Evolutionary conservation across 768 basidiomycete genomes (phyloP).

Genomic region (Agaricus subrufescens): DNA sequence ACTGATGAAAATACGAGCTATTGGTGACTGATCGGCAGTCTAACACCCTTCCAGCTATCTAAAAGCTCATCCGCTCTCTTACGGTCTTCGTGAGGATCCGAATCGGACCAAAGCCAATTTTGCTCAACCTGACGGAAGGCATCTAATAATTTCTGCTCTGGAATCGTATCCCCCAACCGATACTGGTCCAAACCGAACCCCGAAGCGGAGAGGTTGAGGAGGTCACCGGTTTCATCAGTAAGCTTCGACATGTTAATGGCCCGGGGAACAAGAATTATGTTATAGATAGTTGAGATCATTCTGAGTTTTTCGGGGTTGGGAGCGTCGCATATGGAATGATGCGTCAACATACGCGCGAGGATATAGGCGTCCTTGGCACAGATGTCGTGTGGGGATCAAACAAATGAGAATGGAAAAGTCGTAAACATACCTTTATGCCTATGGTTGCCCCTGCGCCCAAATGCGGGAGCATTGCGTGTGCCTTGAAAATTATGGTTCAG

Average conservation of each 20-base stretch:
- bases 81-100: slow-evolving; percentile 21
- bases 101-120: slow-evolving; percentile 22
- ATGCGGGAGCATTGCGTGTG: slow-evolving; percentile 44
- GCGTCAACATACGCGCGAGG: slow-evolving; percentile 33
- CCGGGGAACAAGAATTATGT: slow-evolving; percentile 19
- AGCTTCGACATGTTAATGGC: slow-evolving; percentile 18
- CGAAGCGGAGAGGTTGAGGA: slow-evolving; percentile 15
- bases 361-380: slow-evolving; percentile 37
- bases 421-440: slow-evolving; percentile 35
- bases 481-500: slow-evolving; percentile 14
- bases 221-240: slow-evolving; percentile 9
- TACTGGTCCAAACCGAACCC: slow-evolving; percentile 18
- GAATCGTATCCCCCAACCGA: slow-evolving; percentile 19
- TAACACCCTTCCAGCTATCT: background rate
- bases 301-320: slow-evolving; percentile 11
- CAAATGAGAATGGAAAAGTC: slow-evolving; percentile 17
- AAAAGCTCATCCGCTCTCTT: slow-evolving; percentile 17
- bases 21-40: background rate
- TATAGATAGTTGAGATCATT: slow-evolving; percentile 21
- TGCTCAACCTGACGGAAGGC: slow-evolving; percentile 16
- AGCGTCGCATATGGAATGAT: slow-evolving; percentile 21
- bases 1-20: too few species aligned
- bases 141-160: slow-evolving; percentile 14
- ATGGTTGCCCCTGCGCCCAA: slow-evolving; percentile 46
- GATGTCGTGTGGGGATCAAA: slow-evolving; percentile 12